Conservation (phyloP, 2,329 filamentous ascomycete genomes). For the Sporothrix curviconia region DNA sequence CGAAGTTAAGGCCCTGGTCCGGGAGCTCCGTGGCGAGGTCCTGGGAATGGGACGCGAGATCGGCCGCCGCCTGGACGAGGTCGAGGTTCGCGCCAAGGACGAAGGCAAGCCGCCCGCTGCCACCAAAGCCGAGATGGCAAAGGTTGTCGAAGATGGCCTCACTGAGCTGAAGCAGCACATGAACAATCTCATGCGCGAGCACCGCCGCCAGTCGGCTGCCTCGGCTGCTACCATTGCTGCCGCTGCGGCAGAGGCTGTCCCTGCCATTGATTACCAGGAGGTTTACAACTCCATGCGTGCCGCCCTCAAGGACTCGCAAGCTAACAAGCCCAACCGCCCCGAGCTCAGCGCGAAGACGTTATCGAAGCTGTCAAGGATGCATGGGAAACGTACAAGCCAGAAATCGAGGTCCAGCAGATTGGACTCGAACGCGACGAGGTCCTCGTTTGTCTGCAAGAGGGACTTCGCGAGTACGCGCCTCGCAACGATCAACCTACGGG, state of each 20-base stretch:
- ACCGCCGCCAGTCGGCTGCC: conserved; percentile 60
- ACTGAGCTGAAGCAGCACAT: conserved; percentile 79
- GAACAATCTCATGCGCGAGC: conserved; percentile 69
- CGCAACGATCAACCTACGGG: conserved; percentile 46
- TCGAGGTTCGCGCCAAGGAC: conserved; percentile 48
- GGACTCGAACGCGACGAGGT: conserved; percentile 88
- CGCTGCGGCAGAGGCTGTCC: conserved; percentile 49
- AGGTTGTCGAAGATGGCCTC: conserved; percentile 73
- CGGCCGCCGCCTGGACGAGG: conserved; percentile 75
- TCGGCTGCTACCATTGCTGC: conserved; percentile 31
- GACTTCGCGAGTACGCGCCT: conserved; percentile 67
- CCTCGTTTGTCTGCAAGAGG: conserved; percentile 77
- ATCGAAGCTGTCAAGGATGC: conserved; percentile 81
- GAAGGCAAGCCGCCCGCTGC: conserved; percentile 43
- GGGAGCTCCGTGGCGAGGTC: conserved; percentile 85
- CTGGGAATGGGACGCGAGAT: conserved; percentile 91
- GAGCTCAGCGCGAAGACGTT: conserved; percentile 74
- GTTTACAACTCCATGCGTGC: conserved; percentile 79
- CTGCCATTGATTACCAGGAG: conserved; percentile 67
- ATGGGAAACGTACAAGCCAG: conserved; percentile 90
- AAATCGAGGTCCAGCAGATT: conserved; percentile 84
- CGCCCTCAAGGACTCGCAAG: conserved; percentile 59
- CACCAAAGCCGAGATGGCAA: conserved; percentile 63
- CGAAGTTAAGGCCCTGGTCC: conserved; percentile 83
- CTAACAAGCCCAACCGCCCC: conserved; percentile 38